phyloP scores from a whole-genome alignment of 306 rosid species.

The Neltuma alba region DNA sequence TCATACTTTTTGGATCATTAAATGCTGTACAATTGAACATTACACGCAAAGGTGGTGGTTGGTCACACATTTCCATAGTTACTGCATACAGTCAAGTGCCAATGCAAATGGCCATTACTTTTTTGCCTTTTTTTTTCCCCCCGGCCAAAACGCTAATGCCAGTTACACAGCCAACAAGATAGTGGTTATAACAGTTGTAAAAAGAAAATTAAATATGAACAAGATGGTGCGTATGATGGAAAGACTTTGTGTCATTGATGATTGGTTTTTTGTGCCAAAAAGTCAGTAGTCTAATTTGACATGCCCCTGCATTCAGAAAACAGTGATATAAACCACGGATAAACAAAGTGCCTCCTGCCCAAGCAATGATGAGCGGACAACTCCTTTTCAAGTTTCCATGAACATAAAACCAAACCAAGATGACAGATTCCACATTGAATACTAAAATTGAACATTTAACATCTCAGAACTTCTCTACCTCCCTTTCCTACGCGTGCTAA shows the following conservation, averaged over 20 bases:
- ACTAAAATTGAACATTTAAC: background rate
- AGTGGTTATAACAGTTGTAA: background rate
- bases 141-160: constrained; percentile 2
- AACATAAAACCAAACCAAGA: background rate
- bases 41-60: background rate
- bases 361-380: background rate
- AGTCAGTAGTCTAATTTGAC: background rate
- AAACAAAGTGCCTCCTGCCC: background rate
- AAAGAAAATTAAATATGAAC: constrained; percentile 7
- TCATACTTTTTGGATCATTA: background rate
- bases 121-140: too few species aligned
- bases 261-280: background rate
- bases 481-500: background rate
- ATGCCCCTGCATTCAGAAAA: background rate
- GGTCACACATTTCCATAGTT: background rate
- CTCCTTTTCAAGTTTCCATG: background rate
- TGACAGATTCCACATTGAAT: background rate
- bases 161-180: background rate
- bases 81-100: constrained; percentile 21
- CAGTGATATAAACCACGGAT: background rate
- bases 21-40: background rate
- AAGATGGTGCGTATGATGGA: background rate
- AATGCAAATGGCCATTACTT: background rate
- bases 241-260: background rate
- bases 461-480: background rate